phyloP scores from a whole-genome alignment of 352 stramenopile genomes.

The Lagenidium giganteum region DNA sequence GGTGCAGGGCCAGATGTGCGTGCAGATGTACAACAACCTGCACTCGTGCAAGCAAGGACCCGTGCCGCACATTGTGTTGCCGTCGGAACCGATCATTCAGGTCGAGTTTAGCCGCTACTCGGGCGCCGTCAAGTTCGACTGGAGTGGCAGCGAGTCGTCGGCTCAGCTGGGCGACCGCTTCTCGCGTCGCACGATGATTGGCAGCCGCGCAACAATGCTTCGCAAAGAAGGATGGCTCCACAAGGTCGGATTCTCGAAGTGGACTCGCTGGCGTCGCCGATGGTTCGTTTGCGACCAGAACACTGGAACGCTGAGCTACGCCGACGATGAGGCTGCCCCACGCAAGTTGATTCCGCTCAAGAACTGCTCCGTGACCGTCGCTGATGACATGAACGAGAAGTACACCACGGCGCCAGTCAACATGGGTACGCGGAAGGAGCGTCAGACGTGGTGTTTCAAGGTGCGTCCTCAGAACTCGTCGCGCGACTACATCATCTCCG shows the following conservation, averaged over 20 bases:
- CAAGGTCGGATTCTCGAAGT: constrained; percentile 68
- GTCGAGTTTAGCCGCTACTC: constrained; percentile 64
- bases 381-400: constrained; percentile 83
- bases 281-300: constrained; percentile 81
- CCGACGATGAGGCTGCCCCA: constrained; percentile 53
- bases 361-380: constrained; percentile 62
- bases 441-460: constrained; percentile 86
- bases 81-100: constrained; percentile 68
- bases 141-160: constrained; percentile 27
- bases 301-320: constrained; percentile 76
- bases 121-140: constrained; percentile 70
- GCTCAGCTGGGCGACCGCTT: constrained; percentile 23
- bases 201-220: constrained; percentile 44
- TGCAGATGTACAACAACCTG: constrained; percentile 81
- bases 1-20: constrained; percentile 60
- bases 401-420: constrained; percentile 84
- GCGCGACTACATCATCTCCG: constrained; percentile 79
- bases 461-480: constrained; percentile 68
- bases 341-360: constrained; percentile 71
- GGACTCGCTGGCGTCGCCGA: constrained; percentile 67
- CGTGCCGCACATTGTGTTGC: constrained; percentile 65
- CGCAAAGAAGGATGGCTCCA: constrained; percentile 81
- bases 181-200: constrained; percentile 50
- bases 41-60: constrained; percentile 62
- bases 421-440: constrained; percentile 73